phyloP scores from a whole-genome alignment of 108 stramenopile genomes.

The Skeletonema marinoi region DNA sequence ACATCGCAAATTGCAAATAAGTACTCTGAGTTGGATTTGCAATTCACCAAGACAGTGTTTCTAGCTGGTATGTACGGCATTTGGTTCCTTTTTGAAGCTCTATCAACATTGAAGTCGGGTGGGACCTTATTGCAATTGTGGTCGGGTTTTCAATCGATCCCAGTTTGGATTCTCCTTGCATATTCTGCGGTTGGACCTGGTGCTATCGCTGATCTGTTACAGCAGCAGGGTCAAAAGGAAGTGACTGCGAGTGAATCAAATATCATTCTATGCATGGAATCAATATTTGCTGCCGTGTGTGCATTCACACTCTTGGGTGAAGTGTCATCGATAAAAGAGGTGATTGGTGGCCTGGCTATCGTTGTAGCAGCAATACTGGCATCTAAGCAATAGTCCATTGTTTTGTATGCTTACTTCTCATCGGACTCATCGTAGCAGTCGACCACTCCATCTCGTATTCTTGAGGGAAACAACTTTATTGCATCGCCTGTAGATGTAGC shows the following conservation, averaged over 20 bases:
- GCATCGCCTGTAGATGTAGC: conserved; percentile 11
- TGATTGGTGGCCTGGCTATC: conserved; percentile 54
- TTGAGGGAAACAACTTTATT: conserved; percentile 53
- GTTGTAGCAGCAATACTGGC: conserved; percentile 60
- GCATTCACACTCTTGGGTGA: conserved; percentile 58
- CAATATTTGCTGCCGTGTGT: conserved; percentile 60
- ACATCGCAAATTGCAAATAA: conserved; percentile 47
- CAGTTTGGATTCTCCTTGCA: conserved; percentile 53
- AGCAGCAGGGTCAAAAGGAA: conserved; percentile 63
- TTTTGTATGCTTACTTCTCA: conserved; percentile 33
- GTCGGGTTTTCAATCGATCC: conserved; percentile 42
- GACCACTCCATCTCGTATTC: conserved; percentile 64
- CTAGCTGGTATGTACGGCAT: conserved; percentile 58
- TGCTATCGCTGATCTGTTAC: conserved; percentile 62
- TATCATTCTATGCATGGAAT: conserved; percentile 62
- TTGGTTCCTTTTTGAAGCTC: conserved; percentile 46
- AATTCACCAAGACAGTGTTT: conserved; percentile 55
- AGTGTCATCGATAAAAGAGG: conserved; percentile 45
- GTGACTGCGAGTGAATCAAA: conserved; percentile 64
- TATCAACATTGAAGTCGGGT: conserved; percentile 24
- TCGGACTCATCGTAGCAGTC: conserved; percentile 76
- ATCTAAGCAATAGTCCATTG: conserved; percentile 25
- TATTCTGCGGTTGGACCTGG: conserved; percentile 71
- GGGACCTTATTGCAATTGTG: conserved; percentile 32
- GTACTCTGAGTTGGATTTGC: conserved; percentile 56